Evolutionary conservation across 73 alveolate genomes (phyloP), one percentile per base, ranked within the genome.

Genomic region (Uronychia binucleata): DNA sequence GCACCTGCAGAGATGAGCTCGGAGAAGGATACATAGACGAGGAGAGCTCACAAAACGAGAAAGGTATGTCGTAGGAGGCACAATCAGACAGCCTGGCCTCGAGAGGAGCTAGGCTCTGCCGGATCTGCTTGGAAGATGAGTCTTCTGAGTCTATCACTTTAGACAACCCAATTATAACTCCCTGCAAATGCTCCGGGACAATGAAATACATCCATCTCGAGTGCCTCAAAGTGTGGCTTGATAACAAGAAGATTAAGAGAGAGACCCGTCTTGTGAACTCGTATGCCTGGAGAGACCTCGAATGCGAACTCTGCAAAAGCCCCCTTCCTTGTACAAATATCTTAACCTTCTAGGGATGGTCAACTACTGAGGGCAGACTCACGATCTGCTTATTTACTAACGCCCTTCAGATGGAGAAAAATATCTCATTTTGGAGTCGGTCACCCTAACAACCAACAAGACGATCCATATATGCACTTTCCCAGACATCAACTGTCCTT

Each of bases 131-230:
- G 0, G 89, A 91, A 26, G 90, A 80, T 60, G 95, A 90, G 75
- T 5, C 67, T 46, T 89, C 94, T 79, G 98, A 92, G 86, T 87
- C 83, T 46, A 80, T 83, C 58, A 87, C 83, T 35, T 90, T 80
- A 80, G 93, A 89, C 74, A 92, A 94, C 84, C 98, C 98, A 46
- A 75, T 94, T 58, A 92, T 94, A 26, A 88, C 93, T 28, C 98
- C 98, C 1, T 94, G 98, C 86, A 92, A 87, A 59, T 94, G 98
- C 75, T 89, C 90, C 57, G 98, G 98, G 25, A 91, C 98, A 46
- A 89, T 94, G 96, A 92, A 92, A 86, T 89, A 84, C 79, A 83
- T 94, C 30, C 98, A 94, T 89, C 80, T 92, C 31, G 92, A 90
- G 75, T 94, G 98, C 77, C 75, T 94, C 78, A 92, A 89, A 35